phyloP scores from a whole-genome alignment of 352 stramenopile genomes.

The Phytophthora citrophthora region DNA sequence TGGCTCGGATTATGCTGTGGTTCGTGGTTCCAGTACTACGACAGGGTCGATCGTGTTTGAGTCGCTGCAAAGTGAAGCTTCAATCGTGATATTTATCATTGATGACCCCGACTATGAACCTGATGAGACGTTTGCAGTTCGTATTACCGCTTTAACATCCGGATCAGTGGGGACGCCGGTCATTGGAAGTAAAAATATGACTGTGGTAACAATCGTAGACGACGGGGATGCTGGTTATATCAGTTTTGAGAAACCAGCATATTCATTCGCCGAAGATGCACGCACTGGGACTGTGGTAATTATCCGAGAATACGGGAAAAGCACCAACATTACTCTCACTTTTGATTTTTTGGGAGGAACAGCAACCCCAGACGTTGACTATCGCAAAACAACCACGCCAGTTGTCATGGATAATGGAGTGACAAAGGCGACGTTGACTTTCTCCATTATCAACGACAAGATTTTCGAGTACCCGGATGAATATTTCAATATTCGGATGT shows the following conservation, averaged over 20 bases:
- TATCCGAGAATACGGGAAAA: conserved; percentile 54
- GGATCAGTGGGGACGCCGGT: conserved; percentile 20
- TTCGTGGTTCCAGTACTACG: conserved; percentile 3
- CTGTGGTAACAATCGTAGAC: conserved; percentile 59
- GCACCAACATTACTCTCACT: conserved; percentile 36
- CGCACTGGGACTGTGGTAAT: conserved; percentile 43
- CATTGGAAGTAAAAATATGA: conserved; percentile 42
- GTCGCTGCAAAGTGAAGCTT: conserved; percentile 27
- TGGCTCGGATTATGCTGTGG: conserved; percentile 46
- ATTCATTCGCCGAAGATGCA: conserved; percentile 43
- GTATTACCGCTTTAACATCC: conserved; percentile 27
- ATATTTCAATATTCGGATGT: conserved; percentile 47
- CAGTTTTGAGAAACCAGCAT: conserved; percentile 42
- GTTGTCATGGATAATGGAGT: conserved; percentile 51
- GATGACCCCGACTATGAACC: conserved; percentile 57
- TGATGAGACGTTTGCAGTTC: conserved; percentile 50
- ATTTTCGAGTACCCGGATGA: conserved; percentile 62
- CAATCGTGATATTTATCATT: conserved; percentile 45
- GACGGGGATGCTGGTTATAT: conserved; percentile 67
- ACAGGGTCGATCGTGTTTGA: conserved; percentile 44
- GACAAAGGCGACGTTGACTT: conserved; percentile 38
- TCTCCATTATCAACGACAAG: conserved; percentile 70
- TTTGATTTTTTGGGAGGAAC: conserved; percentile 50
- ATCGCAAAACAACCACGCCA: conserved; percentile 32
- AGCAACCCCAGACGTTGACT: conserved; percentile 53